Base-by-base conservation (phyloP, 345 rosid genomes). In the Dimocarpus longan region DNA sequence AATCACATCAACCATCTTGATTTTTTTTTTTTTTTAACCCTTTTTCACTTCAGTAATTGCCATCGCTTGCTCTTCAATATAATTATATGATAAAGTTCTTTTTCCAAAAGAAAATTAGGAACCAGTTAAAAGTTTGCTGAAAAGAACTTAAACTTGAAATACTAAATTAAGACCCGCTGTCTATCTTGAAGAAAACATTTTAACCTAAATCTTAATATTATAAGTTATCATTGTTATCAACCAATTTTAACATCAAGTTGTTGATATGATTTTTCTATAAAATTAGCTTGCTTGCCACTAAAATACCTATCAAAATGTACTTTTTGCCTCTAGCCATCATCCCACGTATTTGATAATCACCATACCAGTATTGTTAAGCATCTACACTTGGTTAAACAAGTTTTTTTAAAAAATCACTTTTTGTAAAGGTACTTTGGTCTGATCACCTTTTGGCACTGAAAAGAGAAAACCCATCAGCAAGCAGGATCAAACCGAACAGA, bases 401-500 rank as follows among this genome's bases (percentile, higher is more conserved):
- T 3, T 1, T 60, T 60, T 40, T 8, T 16, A 71, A 21, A 13
- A 15, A 73, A 59, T n/a, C 65, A 59, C 67, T 73, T 73, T 59
- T 43, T 37, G 56, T 42, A 42, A 15, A 63, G 77, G 59, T 1
- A 22, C 10, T 22, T 8, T 26, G 4, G 37, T 26, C 10, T 24
- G 13, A 3, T 64, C 46, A 64, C 19, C 26, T 75, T 28, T 21
- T 0, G 19, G 3, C 2, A 32, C 1, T 32, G 37, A 32, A 32
- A 32, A 32, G 37, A 2, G 2, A 32, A 32, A 32, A 62, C 5
- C 68, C 40, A 46, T 46, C 50, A 10, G 46, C 68, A 28, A 28
- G 46, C 37, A 32, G 37, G 11, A 28, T 74, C 78, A 63, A 74
- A 74, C 69, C 78, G 46, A 72, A 37, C 76, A 5, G 40, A 57